Conservation (phyloP, 2,329 filamentous ascomycete genomes). For the Botrytis galanthina region DNA sequence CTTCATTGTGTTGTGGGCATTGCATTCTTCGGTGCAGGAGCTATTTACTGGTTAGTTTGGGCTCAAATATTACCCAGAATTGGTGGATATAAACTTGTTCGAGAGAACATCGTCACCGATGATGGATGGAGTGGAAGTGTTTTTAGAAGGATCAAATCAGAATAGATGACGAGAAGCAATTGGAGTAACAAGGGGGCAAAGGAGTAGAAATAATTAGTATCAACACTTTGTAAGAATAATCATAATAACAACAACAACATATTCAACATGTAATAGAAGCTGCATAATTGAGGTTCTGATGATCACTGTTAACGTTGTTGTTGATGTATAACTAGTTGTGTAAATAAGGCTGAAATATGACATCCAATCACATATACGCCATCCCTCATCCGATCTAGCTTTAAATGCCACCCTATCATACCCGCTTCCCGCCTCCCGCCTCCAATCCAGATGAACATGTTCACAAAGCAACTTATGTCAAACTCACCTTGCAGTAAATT, state of each 20-base stretch:
- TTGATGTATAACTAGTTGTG: background rate
- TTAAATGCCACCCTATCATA: background rate
- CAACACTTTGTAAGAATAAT: background rate
- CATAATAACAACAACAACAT: background rate
- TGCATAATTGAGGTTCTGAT: background rate
- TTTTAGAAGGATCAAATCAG: conserved; percentile 14
- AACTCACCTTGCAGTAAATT: conserved; percentile 11
- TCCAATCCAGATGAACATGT: conserved; percentile 4
- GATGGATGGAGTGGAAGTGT: conserved; percentile 56
- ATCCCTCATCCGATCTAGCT: conserved; percentile 7
- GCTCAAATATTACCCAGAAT: conserved; percentile 51
- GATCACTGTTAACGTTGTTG: background rate
- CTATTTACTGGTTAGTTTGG: conserved; percentile 57
- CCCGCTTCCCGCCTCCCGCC: conserved; percentile 5
- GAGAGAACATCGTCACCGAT: conserved; percentile 53
- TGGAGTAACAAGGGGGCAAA: background rate
- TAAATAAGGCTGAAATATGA: background rate
- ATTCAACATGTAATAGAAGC: background rate
- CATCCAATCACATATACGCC: background rate
- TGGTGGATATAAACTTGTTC: conserved; percentile 54
- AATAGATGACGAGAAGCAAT: background rate
- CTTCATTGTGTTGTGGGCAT: conserved; percentile 58
- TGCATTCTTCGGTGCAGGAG: conserved; percentile 52
- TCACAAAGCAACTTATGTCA: conserved; percentile 13
- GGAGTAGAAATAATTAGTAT: background rate